A percentile compares a stretch with the other conserved stretches of the same genome.
phyloP scores from a whole-genome alignment of 257 asterid species.

The Solanum corneliomulleri region DNA sequence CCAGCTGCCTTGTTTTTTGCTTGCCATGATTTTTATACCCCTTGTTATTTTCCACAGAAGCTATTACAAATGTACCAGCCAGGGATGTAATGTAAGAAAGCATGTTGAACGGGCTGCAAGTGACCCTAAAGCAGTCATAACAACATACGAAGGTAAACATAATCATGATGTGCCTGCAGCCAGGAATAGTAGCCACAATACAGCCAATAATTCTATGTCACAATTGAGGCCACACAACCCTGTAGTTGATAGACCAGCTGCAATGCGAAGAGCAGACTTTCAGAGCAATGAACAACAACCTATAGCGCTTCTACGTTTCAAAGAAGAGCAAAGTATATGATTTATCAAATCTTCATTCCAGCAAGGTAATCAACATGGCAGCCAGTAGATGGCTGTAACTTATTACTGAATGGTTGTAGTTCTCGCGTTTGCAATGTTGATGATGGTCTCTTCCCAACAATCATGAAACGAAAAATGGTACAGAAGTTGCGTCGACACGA shows the following conservation, averaged over 20 bases:
- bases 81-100: conserved; percentile 84
- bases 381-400: neutral
- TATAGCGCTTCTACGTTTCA: conserved; percentile 47
- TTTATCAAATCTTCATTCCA: neutral
- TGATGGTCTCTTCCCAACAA: conserved; percentile 5
- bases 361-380: neutral
- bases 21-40: neutral
- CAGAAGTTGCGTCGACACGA: conserved; percentile 12
- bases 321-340: conserved; percentile 61
- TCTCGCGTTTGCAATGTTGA: conserved; percentile 15
- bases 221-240: conserved; percentile 35
- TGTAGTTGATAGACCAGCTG: conserved; percentile 12
- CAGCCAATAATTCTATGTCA: conserved; percentile 31
- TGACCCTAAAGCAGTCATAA: conserved; percentile 79
- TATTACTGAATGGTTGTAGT: neutral
- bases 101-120: conserved; percentile 88
- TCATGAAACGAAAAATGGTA: conserved; percentile 1
- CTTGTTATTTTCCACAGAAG: conserved; percentile 46
- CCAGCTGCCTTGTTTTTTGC: neutral
- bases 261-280: conserved; percentile 20
- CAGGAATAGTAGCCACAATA: conserved; percentile 49
- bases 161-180: conserved; percentile 79
- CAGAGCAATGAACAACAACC: conserved; percentile 38
- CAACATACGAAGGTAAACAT: conserved; percentile 86
- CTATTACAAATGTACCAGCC: conserved; percentile 78